phyloP scores from a whole-genome alignment of 176 grass and related monocot genomes.

The Saccharum officinarum region DNA sequence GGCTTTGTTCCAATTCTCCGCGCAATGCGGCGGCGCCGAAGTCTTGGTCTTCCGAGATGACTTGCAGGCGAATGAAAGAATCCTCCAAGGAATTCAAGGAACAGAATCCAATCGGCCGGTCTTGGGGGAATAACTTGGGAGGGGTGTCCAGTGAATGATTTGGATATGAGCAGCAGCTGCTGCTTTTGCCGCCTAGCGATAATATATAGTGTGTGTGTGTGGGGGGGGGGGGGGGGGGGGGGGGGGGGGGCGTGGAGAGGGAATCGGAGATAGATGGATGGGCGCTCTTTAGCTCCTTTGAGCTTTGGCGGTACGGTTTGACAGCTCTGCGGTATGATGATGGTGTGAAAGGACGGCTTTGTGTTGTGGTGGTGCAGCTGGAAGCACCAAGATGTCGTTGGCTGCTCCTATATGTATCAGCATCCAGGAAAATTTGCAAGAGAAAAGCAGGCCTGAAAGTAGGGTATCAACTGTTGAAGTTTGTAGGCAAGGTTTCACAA shows the following conservation, averaged over 20 bases:
- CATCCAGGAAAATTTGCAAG: constrained; percentile 19
- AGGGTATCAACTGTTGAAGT: constrained; percentile 21
- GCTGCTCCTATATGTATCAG: constrained; percentile 37
- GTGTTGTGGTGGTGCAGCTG: constrained; percentile 56
- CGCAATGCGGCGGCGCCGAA: not conserved
- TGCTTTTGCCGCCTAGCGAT: constrained; percentile 31
- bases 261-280: constrained; percentile 18
- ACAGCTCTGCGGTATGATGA: constrained; percentile 59
- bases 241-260: too few relatives aligned
- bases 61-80: constrained; percentile 71
- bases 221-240: too few relatives aligned
- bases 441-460: constrained; percentile 9
- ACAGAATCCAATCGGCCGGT: not conserved
- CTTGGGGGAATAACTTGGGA: constrained; percentile 40
- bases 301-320: constrained; percentile 40
- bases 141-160: constrained; percentile 47
- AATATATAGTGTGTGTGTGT: too few relatives aligned
- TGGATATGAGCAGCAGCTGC: constrained; percentile 40
- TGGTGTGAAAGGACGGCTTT: constrained; percentile 45
- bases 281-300: constrained; percentile 40
- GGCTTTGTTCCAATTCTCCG: constrained; percentile 3
- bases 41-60: constrained; percentile 13
- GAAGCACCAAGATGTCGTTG: constrained; percentile 55
- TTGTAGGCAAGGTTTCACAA: constrained; percentile 9
- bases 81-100: constrained; percentile 37